Conservation (phyloP, 2,329 filamentous ascomycete species). For the Pyrenophora tritici-repentis region DNA sequence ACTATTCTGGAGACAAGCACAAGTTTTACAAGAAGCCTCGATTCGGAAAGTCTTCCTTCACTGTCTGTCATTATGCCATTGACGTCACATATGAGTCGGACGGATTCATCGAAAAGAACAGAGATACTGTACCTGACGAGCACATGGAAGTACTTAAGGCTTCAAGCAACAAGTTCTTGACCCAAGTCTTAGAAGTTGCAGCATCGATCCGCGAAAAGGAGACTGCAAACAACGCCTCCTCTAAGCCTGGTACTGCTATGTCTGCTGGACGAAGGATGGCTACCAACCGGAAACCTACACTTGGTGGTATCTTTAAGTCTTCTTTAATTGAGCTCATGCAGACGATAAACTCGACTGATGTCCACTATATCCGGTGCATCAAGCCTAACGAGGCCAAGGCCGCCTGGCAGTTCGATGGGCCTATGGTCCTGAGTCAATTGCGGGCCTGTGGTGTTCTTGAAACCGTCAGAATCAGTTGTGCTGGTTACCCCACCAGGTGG, state of each 20-base stretch:
- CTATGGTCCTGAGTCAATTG: constrained; percentile 97
- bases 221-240: constrained; percentile 63
- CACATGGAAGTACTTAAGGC: constrained; percentile 90
- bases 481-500: constrained; percentile 96
- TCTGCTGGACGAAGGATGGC: constrained; percentile 82
- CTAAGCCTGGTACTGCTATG: constrained; percentile 68
- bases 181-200: constrained; percentile 82
- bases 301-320: constrained; percentile 98
- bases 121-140: constrained; percentile 97
- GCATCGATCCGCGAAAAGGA: constrained; percentile 91
- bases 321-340: constrained; percentile 97
- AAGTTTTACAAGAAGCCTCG: constrained; percentile 98
- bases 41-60: constrained; percentile 96
- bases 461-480: constrained; percentile 95
- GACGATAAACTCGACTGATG: constrained; percentile 97
- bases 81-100: constrained; percentile 99
- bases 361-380: constrained; percentile 98
- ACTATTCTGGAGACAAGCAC: constrained; percentile 88
- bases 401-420: constrained; percentile 96
- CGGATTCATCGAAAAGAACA: constrained; percentile 99
- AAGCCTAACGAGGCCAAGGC: constrained; percentile 98
- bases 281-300: constrained; percentile 92
- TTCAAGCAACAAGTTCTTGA: constrained; percentile 84
- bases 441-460: constrained; percentile 98
- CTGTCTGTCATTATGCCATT: constrained; percentile 96